Evolutionary conservation across 129 eudicot genomes (phyloP), one percentile per base, ranked within the genome.

Genomic region (Oenanthe sinensis): DNA sequence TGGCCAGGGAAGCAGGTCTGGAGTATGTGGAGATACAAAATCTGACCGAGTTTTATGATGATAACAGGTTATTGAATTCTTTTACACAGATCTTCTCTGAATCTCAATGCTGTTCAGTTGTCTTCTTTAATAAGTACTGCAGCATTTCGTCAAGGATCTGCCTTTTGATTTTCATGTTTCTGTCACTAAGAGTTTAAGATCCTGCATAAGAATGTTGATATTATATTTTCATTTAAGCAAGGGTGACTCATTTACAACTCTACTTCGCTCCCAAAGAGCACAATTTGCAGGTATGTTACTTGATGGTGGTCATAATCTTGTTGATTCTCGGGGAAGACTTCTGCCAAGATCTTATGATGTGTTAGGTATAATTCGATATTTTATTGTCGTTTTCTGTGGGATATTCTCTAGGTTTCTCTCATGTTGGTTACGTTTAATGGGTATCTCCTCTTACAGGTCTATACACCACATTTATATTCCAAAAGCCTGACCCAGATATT

Each of bases 1-100:
- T 95, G 88, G 98, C 98, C 36, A 90, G 98, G 83, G 98, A 95
- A 84, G 96, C 96, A 81, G 98, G 98, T 65, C 97, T 95, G 78
- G 97, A 95, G 81, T 92, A 95, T 58, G 85, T 92, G 76, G 98
- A 95, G 89, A 91, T 95, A 73, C 97, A 91, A 76, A 95, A 90
- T 84, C 76, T 95, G 84, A 89, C 92, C 4, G 98, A 95, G 17
- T 95, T 95, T 81, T 95, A 91, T 78, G 98, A 95, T 63, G 98
- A 95, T 83, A 89, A 95, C 77, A 92, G 96, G 98, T 95, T 69
- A 78, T 71, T 76, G 65, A 58, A 39, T 80, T 60, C 52, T 76
- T 17, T 46, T 5, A 72, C 20, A 12, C 15, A 12, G 2, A 43
- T 72, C 9, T 43, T 42, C 30, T 22, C 48, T 36, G 36, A 8